These are phyloP conservation scores for Agaricus subrufescens DNA, from an alignment of 768 basidiomycete genomes.

Conservation along the genomic window DNA sequence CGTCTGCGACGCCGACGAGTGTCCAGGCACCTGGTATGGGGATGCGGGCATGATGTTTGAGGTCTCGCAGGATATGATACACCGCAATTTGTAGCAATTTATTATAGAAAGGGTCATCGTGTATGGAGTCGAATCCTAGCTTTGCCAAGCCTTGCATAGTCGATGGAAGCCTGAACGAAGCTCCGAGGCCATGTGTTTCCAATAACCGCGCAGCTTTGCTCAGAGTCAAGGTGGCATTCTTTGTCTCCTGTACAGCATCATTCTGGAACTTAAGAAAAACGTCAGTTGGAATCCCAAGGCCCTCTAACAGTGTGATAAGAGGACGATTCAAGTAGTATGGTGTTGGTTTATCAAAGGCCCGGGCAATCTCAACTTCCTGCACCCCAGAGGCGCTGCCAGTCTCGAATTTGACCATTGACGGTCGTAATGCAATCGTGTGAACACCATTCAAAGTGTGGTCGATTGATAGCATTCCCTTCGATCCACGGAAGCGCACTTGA, in stretches of 20 bases:
- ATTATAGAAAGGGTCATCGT: conserved; percentile 42
- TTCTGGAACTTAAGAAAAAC: conserved; percentile 54
- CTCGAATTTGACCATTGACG: conserved; percentile 69
- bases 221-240: conserved; percentile 37
- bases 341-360: conserved; percentile 57
- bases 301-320: conserved; percentile 61
- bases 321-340: conserved; percentile 57
- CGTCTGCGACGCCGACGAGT: conserved; percentile 69
- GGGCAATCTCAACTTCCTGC: conserved; percentile 55
- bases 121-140: conserved; percentile 33
- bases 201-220: conserved; percentile 43
- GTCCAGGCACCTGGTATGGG: conserved; percentile 62
- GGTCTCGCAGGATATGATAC: conserved; percentile 59
- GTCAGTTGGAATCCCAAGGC: conserved; percentile 50
- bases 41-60: conserved; percentile 65
- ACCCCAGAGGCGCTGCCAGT: conserved; percentile 28
- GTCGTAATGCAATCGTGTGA: conserved; percentile 44
- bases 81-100: conserved; percentile 49
- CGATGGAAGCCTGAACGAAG: conserved; percentile 51
- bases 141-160: conserved; percentile 46
- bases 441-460: conserved; percentile 45
- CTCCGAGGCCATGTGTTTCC: conserved; percentile 52
- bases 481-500: conserved; percentile 60
- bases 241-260: conserved; percentile 42
- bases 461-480: conserved; percentile 61